Percentiles rank a stretch among this genome's conserved stretches.
phyloP scores from a whole-genome alignment of 2,329 filamentous ascomycete genomes.

The Fusarium nurragi region DNA sequence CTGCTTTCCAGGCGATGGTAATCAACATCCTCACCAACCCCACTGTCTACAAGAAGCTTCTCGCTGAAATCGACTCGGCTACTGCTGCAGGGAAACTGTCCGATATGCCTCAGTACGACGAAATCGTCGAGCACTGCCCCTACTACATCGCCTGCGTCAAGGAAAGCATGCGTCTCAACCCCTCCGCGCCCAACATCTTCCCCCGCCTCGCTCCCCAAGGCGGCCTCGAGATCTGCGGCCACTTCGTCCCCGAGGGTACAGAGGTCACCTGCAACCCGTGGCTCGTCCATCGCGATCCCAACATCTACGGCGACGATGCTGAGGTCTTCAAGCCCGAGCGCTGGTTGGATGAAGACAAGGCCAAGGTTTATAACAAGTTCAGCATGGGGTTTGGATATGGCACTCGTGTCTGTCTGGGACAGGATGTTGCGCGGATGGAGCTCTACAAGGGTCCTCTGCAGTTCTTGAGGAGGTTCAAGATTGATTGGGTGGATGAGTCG shows the following conservation, averaged over 20 bases:
- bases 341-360: slow-evolving; percentile 49
- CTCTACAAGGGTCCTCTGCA: slow-evolving; percentile 43
- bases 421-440: slow-evolving; percentile 56
- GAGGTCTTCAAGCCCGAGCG: slow-evolving; percentile 53
- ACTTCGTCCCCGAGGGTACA: slow-evolving; percentile 46
- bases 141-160: slow-evolving; percentile 65
- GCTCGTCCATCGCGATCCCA: slow-evolving; percentile 48
- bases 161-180: slow-evolving; percentile 61
- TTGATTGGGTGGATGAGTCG: slow-evolving; percentile 12
- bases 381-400: slow-evolving; percentile 53
- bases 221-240: slow-evolving; percentile 53
- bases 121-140: slow-evolving; percentile 42
- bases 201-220: slow-evolving; percentile 58
- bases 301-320: slow-evolving; percentile 47
- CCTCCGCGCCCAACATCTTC: slow-evolving; percentile 59
- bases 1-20: slow-evolving; percentile 56
- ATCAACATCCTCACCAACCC: slow-evolving; percentile 42
- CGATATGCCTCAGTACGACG: slow-evolving; percentile 47
- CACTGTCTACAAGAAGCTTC: slow-evolving; percentile 30
- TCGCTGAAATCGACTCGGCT: slow-evolving; percentile 38
- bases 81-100: slow-evolving; percentile 49
- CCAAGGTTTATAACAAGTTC: slow-evolving; percentile 45
- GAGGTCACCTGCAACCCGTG: slow-evolving; percentile 51
- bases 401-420: slow-evolving; percentile 55
- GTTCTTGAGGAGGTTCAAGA: slow-evolving; percentile 31